Evolutionary conservation across 2,329 filamentous ascomycete species (phyloP).

Genomic region (Phialocephala subalpina): DNA sequence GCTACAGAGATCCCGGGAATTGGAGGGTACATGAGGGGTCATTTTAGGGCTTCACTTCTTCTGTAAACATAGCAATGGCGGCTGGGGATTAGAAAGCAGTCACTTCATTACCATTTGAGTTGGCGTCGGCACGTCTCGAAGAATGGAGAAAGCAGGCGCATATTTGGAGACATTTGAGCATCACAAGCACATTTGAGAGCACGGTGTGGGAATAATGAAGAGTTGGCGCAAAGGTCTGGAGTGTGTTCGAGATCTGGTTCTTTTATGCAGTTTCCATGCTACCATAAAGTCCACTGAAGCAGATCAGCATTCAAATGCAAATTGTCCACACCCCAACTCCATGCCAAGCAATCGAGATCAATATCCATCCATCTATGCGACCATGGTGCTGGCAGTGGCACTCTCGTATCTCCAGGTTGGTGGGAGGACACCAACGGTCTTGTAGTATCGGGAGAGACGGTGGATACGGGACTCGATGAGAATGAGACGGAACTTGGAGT

Average conservation of each 20-base stretch:
- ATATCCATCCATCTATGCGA: slow-evolving; percentile 73
- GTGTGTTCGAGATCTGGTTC: slow-evolving; percentile 42
- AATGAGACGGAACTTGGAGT: slow-evolving; percentile 99
- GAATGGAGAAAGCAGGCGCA: neutral
- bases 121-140: neutral
- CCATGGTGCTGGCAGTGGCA: slow-evolving; percentile 92
- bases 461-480: slow-evolving; percentile 99
- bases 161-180: slow-evolving; percentile 1
- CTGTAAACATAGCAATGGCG: neutral
- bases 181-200: slow-evolving; percentile 8
- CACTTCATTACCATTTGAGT: neutral
- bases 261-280: slow-evolving; percentile 38
- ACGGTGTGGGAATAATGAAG: neutral
- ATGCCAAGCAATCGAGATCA: slow-evolving; percentile 21
- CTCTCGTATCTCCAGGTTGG: slow-evolving; percentile 99
- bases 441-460: slow-evolving; percentile 99
- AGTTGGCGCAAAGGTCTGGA: slow-evolving; percentile 27
- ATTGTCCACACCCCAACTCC: slow-evolving; percentile 33
- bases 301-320: slow-evolving; percentile 40
- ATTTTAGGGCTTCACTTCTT: neutral
- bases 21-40: slow-evolving; percentile 53
- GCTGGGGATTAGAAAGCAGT: neutral
- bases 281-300: slow-evolving; percentile 35
- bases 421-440: slow-evolving; percentile 85
- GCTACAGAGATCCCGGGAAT: slow-evolving; percentile 70